Evolutionary conservation across 345 rosid genomes (phyloP), one percentile per base, ranked within the genome.

Genomic region (Bruguiera gymnorhiza): DNA sequence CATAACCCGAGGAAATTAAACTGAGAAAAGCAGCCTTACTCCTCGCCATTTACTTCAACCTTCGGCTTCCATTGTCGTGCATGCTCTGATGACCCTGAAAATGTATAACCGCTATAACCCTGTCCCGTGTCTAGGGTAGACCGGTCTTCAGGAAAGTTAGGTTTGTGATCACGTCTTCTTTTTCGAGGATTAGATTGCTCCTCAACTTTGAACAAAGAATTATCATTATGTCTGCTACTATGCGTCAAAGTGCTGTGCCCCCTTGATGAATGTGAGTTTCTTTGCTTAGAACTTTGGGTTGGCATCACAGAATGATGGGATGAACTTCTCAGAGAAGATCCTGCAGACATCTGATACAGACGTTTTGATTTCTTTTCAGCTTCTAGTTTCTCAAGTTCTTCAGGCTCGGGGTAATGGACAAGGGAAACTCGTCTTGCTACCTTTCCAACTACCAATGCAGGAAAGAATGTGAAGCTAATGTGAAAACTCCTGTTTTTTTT

Each of bases 361-460:
- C 62, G 53, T 31, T 77, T 77, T 4, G 71, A 63, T 53, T 63
- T 73, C 77, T 65, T 77, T 61, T 63, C 74, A 27, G 74, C 70
- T 60, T 64, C 74, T 69, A 60, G 52, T 56, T 66, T 54, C 74
- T 85, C 86, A 4, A 86, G 76, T 71, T 89, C 87, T 23, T 83
- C 71, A 6, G 97, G 92, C 20, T 88, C 96, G 20, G 88, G 88
- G 73, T 74, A 86, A 64, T 84, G 83, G 60, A 84, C 88, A 21
- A 92, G 71, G 3, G 96, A 79, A 30, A 86, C 87, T 66, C 85
- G 76, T 18, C 89, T 73, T 20, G 92, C 75, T 69, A 89, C 78
- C 75, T 84, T 88, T 66, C 87, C 90, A 68, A 64, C 96, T 92
- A 59, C 19, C 71, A 82, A 73, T 60, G 53, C 29, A 71, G 27